Base-by-base conservation (phyloP, 441 rosid genomes). In the Populus hybrid region DNA sequence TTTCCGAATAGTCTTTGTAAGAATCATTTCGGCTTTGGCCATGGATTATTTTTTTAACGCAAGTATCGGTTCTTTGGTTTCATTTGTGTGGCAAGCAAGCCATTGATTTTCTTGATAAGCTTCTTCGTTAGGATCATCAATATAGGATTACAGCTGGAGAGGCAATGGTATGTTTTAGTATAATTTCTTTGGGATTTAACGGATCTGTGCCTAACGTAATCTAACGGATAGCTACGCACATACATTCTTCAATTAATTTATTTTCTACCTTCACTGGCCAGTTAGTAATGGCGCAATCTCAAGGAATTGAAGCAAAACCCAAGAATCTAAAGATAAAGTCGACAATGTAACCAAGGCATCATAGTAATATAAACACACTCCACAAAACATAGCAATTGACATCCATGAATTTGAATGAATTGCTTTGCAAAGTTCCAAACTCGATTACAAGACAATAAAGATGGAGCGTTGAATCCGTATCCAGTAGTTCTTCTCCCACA, bases 71-170 rank as follows among this genome's bases (percentile, higher is more conserved):
- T 46, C 10, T 28, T 36, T 21, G 68, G 74, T 38, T 75, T 69
- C 28, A 73, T 42, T 64, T 10, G 2, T 80, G 78, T 12, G 57
- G 57, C 57, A 14, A 46, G 57, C 83, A 95, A 97, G 98, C 97
- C 24, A 87, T 92, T 81, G 97, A 90, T 86, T 94, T 91, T 82
- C 93, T 95, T 28, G 94, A 92, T 82, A 87, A 87, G 78, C 91
- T 94, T 54, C 97, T 92, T 67, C 89, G 90, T 9, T 94, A 91
- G 79, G 97, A 92, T 85, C 99, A 95, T 84, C 97, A 92, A 81
- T 97, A 94, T 78, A 89, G 99, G 83, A 80, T 90, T 77, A 94
- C 97, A 77, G 97, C 99, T 23, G 89, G 73, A 81, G 97, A 95
- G 87, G 98, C 98, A 57, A 94, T 91, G 99, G 98, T 91, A 88